These are phyloP conservation scores for Sideroxylon spinosum DNA, from an alignment of 179 eudicot species.

Conservation along the genomic window DNA sequence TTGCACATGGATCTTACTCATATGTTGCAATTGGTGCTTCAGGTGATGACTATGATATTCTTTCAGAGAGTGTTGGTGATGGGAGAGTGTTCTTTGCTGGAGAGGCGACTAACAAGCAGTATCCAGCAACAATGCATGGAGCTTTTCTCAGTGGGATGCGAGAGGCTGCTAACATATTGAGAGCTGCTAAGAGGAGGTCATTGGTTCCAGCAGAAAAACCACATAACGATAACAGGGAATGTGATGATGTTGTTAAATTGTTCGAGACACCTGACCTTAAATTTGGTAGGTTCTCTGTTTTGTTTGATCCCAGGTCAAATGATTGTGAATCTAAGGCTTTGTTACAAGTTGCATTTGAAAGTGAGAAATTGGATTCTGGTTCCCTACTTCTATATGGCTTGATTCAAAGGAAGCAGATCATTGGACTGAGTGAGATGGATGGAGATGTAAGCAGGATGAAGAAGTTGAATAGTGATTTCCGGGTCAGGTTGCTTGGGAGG, in stretches of 20 bases:
- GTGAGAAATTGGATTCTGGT: slow-evolving; percentile 36
- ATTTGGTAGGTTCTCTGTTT: slow-evolving; percentile 55
- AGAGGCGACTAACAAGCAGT: slow-evolving; percentile 89
- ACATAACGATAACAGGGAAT: slow-evolving; percentile 20
- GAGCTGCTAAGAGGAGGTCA: slow-evolving; percentile 60
- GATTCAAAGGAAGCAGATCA: slow-evolving; percentile 38
- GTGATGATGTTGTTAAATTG: slow-evolving; percentile 36
- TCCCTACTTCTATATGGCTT: slow-evolving; percentile 54
- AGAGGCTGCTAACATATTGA: slow-evolving; percentile 87
- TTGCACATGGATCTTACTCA: slow-evolving; percentile 82
- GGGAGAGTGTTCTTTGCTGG: slow-evolving; percentile 92
- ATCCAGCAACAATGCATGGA: slow-evolving; percentile 99
- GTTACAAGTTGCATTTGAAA: slow-evolving; percentile 45
- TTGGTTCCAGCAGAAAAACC: slow-evolving; percentile 22
- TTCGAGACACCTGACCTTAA: slow-evolving; percentile 58
- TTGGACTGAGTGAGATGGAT: slow-evolving; percentile 49
- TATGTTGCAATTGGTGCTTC: slow-evolving; percentile 90
- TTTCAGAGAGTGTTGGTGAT: slow-evolving; percentile 77
- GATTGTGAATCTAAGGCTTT: slow-evolving; percentile 46
- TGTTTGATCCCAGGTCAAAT: slow-evolving; percentile 49
- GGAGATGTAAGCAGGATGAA: slow-evolving; percentile 47
- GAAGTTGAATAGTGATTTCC: slow-evolving; percentile 38
- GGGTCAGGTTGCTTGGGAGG: slow-evolving; percentile 53
- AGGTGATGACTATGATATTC: slow-evolving; percentile 92
- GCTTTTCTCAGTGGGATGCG: slow-evolving; percentile 98